Evolutionary conservation across 805 yeast genomes (phyloP).

Genomic region (Yarrowia divulgata): DNA sequence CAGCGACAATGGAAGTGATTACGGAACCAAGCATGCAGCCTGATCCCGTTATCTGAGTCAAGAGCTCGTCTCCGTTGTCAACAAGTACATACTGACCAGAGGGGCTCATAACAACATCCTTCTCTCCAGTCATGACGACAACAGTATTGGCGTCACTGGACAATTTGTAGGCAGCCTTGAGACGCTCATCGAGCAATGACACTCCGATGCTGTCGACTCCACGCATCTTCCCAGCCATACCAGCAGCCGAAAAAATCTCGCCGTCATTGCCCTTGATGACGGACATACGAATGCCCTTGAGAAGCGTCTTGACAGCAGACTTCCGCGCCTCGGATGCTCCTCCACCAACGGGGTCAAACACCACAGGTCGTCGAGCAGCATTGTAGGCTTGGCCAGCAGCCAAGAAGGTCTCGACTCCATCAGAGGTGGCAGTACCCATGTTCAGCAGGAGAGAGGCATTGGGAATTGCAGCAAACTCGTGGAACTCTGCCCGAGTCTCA

Average conservation of each 20-base stretch:
- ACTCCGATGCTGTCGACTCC: constrained; percentile 69
- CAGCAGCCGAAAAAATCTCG: constrained; percentile 73
- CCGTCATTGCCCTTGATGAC: constrained; percentile 85
- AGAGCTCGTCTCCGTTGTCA: constrained; percentile 65
- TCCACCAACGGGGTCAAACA: constrained; percentile 92
- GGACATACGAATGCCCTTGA: constrained; percentile 64
- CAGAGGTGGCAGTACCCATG: constrained; percentile 70
- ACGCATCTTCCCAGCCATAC: constrained; percentile 59
- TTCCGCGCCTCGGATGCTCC: constrained; percentile 76
- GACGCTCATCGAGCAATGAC: constrained; percentile 43
- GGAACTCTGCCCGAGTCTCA: constrained; percentile 70
- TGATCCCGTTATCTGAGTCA: constrained; percentile 77
- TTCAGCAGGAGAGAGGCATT: constrained; percentile 68
- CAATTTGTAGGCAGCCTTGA: constrained; percentile 57
- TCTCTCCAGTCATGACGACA: constrained; percentile 74
- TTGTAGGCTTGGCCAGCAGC: constrained; percentile 68
- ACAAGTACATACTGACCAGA: constrained; percentile 43
- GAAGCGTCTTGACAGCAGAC: constrained; percentile 56
- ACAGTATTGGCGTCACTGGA: constrained; percentile 62
- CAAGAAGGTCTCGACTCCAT: constrained; percentile 54
- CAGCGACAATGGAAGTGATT: constrained; percentile 65
- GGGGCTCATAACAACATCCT: constrained; percentile 55
- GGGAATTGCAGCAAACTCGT: constrained; percentile 66
- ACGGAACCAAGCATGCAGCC: constrained; percentile 85
- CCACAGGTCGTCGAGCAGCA: constrained; percentile 62